A percentile compares a stretch with the other conserved stretches of the same genome.
Evolutionary conservation across 768 basidiomycete genomes (phyloP).

Genomic region (Cantharellus anzutake): DNA sequence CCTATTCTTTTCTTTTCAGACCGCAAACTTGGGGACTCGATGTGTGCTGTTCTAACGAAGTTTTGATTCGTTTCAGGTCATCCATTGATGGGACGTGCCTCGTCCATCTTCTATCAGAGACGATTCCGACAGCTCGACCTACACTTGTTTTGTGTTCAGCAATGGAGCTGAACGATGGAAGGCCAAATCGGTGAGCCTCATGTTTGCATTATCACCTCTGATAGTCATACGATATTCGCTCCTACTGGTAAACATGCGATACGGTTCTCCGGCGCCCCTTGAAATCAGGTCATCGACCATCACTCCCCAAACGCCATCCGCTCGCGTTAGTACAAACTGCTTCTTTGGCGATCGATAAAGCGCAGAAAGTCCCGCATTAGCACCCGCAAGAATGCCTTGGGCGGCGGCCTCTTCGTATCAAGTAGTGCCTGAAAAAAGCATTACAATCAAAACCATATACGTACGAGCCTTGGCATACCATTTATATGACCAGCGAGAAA

Average conservation of each 20-base stretch:
- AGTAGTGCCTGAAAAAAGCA: conserved; percentile 43
- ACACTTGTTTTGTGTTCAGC: background rate
- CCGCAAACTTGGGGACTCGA: conserved; percentile 25
- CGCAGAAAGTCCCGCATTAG: conserved; percentile 67
- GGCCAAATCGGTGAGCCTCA: conserved; percentile 45
- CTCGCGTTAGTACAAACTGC: conserved; percentile 56
- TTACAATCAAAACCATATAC: background rate
- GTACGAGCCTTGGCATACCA: conserved; percentile 19
- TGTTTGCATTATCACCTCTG: conserved; percentile 76
- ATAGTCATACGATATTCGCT: conserved; percentile 82
- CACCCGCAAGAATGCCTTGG: conserved; percentile 74
- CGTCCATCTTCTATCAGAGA: conserved; percentile 27
- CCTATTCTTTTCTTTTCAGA: background rate
- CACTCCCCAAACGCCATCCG: conserved; percentile 73
- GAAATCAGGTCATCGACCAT: conserved; percentile 84
- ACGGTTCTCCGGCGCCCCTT: conserved; percentile 83
- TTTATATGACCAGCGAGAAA: conserved; percentile 88
- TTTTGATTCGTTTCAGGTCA: conserved; percentile 19
- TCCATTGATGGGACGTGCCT: conserved; percentile 18
- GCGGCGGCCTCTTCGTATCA: conserved; percentile 92
- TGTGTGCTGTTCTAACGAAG: conserved; percentile 17
- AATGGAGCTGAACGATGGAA: background rate
- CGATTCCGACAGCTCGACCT: conserved; percentile 26
- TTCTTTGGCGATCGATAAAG: conserved; percentile 30
- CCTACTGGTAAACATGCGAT: conserved; percentile 85